Evolutionary conservation across 75 land plant species (phyloP).

Genomic region (Sequoiadendron giganteum): DNA sequence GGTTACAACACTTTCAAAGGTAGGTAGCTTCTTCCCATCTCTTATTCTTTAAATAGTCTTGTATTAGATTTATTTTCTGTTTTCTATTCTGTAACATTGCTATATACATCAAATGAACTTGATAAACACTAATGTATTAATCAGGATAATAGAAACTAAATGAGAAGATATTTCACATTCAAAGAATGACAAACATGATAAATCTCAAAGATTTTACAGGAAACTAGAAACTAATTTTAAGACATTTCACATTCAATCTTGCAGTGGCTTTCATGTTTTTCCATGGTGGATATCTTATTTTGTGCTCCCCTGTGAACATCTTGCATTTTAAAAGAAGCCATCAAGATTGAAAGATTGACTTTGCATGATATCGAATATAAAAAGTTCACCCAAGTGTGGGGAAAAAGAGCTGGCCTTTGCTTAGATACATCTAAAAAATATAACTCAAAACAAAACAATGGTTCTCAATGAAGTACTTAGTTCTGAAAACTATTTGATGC

Average conservation of each 20-base stretch:
- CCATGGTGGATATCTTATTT: neutral
- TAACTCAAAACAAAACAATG: neutral
- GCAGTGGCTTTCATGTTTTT: neutral
- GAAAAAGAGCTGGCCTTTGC: neutral
- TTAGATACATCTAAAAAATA: neutral
- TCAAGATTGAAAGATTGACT: neutral
- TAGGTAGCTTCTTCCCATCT: slow-evolving; percentile 5
- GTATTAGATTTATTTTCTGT: neutral
- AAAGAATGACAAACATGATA: neutral
- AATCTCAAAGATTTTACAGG: neutral
- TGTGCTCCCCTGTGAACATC: neutral
- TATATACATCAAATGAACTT: neutral
- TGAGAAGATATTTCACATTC: neutral
- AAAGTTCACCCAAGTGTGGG: neutral
- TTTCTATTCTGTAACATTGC: neutral
- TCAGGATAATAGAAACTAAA: neutral
- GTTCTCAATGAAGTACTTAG: neutral
- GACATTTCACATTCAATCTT: neutral
- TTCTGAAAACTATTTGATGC: neutral
- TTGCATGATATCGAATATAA: neutral
- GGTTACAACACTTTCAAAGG: slow-evolving; percentile 91
- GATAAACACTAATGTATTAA: neutral
- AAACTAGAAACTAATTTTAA: neutral
- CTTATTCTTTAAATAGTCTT: neutral
- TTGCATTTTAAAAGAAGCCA: neutral